Conservation (phyloP, 306 rosid genomes). For the Vigna mungo region DNA sequence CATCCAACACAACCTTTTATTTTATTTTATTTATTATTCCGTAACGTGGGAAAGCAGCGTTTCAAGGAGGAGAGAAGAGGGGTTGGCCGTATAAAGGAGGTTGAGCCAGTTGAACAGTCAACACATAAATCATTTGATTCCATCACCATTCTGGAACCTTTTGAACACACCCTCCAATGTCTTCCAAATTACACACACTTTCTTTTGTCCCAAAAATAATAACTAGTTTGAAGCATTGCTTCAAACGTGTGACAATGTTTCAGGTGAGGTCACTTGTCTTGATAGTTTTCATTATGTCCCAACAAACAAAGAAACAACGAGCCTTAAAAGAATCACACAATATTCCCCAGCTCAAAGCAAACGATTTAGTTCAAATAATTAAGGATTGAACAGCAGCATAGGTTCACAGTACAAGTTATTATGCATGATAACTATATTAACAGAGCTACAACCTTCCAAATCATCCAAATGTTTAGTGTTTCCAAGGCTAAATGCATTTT, state of each 20-base stretch:
- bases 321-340: constrained; percentile 19
- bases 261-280: not conserved
- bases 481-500: constrained; percentile 32
- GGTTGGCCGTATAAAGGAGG: not conserved
- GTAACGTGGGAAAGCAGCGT: not conserved
- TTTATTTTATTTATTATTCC: not conserved
- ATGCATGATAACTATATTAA: not conserved
- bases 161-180: not conserved
- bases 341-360: constrained; percentile 31
- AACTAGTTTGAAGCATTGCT: not conserved
- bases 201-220: not conserved
- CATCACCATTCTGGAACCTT: not conserved
- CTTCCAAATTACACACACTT: not conserved
- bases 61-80: not conserved
- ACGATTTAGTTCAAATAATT: not conserved
- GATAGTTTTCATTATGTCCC: not conserved
- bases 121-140: not conserved
- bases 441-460: constrained; percentile 43
- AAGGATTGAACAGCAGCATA: constrained; percentile 15
- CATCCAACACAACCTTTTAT: too few relatives aligned
- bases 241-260: not conserved
- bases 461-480: constrained; percentile 30
- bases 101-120: not conserved
- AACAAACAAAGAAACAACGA: not conserved
- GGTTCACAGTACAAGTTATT: not conserved